Conservation (phyloP, 2,329 filamentous ascomycete species). For the Mycosphaerella arachidis region DNA sequence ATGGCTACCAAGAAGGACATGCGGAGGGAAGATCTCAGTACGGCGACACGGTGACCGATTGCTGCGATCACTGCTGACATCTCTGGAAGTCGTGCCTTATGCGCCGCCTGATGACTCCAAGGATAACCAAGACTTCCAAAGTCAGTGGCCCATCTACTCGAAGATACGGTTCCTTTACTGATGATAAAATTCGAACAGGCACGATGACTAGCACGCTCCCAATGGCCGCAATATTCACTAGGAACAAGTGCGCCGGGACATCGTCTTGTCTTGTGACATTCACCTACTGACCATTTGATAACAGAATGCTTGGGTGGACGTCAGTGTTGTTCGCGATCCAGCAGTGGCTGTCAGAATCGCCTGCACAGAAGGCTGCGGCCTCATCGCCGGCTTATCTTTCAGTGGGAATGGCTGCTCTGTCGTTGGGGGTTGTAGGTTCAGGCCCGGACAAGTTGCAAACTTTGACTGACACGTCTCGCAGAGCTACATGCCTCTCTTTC, state of each 20-base stretch:
- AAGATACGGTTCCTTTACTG: background rate
- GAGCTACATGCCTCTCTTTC: slow-evolving; percentile 63
- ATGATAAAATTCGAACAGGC: slow-evolving; percentile 34
- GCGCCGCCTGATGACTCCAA: slow-evolving; percentile 67
- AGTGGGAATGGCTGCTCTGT: slow-evolving; percentile 66
- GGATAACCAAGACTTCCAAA: slow-evolving; percentile 63
- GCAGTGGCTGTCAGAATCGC: slow-evolving; percentile 72
- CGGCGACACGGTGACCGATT: slow-evolving; percentile 27
- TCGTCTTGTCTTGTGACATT: background rate
- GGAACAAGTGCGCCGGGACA: slow-evolving; percentile 63
- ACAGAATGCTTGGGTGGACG: slow-evolving; percentile 63
- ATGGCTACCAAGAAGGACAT: slow-evolving; percentile 73
- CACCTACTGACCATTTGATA: background rate
- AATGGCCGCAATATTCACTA: slow-evolving; percentile 92
- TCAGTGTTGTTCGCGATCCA: slow-evolving; percentile 70
- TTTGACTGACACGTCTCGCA: slow-evolving; percentile 26
- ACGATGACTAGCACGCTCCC: slow-evolving; percentile 74
- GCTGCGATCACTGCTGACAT: background rate
- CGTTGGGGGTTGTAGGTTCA: slow-evolving; percentile 42
- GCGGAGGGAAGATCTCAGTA: slow-evolving; percentile 69
- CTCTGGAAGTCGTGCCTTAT: slow-evolving; percentile 75
- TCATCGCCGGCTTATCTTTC: slow-evolving; percentile 69
- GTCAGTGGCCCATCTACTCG: slow-evolving; percentile 32
- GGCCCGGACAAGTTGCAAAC: slow-evolving; percentile 32
- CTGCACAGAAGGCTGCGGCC: slow-evolving; percentile 59